Evolutionary conservation across 306 rosid species (phyloP), one percentile per base, ranked within the genome.

Genomic region (Adenanthera pavonina): DNA sequence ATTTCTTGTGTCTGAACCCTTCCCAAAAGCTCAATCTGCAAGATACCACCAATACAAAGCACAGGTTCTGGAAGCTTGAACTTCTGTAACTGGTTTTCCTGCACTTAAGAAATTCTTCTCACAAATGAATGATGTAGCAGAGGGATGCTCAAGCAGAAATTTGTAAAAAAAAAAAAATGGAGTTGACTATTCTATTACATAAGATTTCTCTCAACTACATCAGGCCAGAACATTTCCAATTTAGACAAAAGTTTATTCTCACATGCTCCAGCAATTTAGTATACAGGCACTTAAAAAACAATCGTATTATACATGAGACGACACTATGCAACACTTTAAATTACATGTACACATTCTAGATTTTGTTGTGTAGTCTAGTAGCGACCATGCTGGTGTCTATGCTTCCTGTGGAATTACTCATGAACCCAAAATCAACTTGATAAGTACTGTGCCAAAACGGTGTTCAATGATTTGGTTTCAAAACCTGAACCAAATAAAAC

Each of bases 61-160:
- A 92, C 92, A 69, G 97, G 97, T 88, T 95, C 90, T 20, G 97
- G 99, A 83, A 95, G 95, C 88, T 43, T 78, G 85, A 93, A 95
- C 65, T 75, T 92, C 88, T 95, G 99, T 80, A 93, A 69, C 79
- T 47, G 34, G 73, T 78, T 84, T 41, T 86, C 89, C 99, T 95
- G 94, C 76, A 81, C 79, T 73, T 8, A 30, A 82, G 75, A 19
- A 72, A 53, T 56, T n/a, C 48, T 64, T 83, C 53, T 52, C 33
- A 86, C 64, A 65, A 70, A 46, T 79, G 35, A 74, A 71, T 43
- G 38, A 62, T 16, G 69, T 60, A 12, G 46, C 9, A 79, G 14
- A 46, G 30, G 48, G 68, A 46, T 56, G 74, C 78, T 76, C 60
- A 52, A 61, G 69, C 36, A n/a, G 57, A 70, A 64, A 38, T 33